Evolutionary conservation across 257 asterid genomes (phyloP).

Genomic region (Echium plantagineum): DNA sequence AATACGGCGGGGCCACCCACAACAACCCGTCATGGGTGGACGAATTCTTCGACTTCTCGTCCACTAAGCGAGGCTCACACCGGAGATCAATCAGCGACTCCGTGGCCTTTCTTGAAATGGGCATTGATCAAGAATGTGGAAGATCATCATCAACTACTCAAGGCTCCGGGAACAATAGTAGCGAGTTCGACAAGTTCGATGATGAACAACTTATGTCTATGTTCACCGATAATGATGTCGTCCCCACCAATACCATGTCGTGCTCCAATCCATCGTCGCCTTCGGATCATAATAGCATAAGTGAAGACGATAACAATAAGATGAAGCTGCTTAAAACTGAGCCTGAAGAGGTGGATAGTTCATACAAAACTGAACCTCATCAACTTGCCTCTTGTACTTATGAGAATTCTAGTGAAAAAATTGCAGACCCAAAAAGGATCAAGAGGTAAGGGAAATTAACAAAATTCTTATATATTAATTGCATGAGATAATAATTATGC

Average conservation of each 20-base stretch:
- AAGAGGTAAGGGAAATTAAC: slow-evolving; percentile 39
- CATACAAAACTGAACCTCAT: slow-evolving; percentile 11
- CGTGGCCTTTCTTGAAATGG: slow-evolving; percentile 53
- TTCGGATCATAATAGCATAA: slow-evolving; percentile 58
- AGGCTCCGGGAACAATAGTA: not conserved
- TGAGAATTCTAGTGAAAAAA: slow-evolving; percentile 17
- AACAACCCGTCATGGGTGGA: slow-evolving; percentile 49
- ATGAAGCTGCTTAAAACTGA: slow-evolving; percentile 42
- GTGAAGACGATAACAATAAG: slow-evolving; percentile 25
- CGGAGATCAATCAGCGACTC: slow-evolving; percentile 79
- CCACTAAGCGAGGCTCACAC: slow-evolving; percentile 50
- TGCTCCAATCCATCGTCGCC: slow-evolving; percentile 58
- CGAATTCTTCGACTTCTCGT: slow-evolving; percentile 77
- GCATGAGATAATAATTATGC: too few relatives aligned
- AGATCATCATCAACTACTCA: slow-evolving; percentile 3
- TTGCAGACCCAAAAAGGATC: slow-evolving; percentile 72
- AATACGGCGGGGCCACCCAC: too few relatives aligned
- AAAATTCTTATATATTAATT: too few relatives aligned
- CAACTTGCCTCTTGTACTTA: not conserved
- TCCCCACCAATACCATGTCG: slow-evolving; percentile 14
- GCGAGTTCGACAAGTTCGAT: slow-evolving; percentile 53
- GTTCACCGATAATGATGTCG: slow-evolving; percentile 46
- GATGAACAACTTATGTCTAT: slow-evolving; percentile 68
- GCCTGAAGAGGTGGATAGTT: slow-evolving; percentile 42
- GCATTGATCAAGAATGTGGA: slow-evolving; percentile 22